Conservation (phyloP, 2,329 filamentous ascomycete species). For the Aciculosporium take region DNA sequence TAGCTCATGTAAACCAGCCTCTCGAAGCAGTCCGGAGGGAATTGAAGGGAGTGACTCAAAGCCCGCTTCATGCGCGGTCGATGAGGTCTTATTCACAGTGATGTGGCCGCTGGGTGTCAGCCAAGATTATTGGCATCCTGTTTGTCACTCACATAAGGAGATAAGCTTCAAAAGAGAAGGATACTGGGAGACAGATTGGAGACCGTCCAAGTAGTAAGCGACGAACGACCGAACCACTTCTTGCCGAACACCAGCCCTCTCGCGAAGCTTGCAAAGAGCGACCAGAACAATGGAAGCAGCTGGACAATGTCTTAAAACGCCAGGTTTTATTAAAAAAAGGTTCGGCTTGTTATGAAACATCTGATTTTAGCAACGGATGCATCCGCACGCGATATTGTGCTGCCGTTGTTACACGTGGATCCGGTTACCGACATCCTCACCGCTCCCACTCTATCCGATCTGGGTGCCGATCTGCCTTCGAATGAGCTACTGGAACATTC, state of each 20-base stretch:
- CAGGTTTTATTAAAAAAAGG: background rate
- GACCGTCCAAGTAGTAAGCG: background rate
- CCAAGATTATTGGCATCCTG: slow-evolving; percentile 34
- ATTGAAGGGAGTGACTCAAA: slow-evolving; percentile 16
- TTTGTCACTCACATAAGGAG: slow-evolving; percentile 15
- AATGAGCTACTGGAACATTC: background rate
- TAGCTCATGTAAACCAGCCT: slow-evolving; percentile 18
- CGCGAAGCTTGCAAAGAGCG: background rate
- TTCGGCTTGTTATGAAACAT: background rate
- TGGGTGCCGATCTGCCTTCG: background rate
- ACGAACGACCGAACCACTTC: background rate
- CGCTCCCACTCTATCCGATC: slow-evolving; percentile 3
- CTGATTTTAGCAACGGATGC: slow-evolving; percentile 1
- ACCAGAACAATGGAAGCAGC: too few relatives aligned
- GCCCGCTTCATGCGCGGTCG: slow-evolving; percentile 34
- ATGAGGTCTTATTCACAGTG: slow-evolving; percentile 46
- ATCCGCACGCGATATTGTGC: background rate
- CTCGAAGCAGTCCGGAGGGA: slow-evolving; percentile 16
- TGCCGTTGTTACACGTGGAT: slow-evolving; percentile 3
- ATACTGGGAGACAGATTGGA: slow-evolving; percentile 13
- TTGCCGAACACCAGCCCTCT: too few relatives aligned
- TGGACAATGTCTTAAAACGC: too few relatives aligned
- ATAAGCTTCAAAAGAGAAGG: slow-evolving; percentile 10
- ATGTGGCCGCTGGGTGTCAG: slow-evolving; percentile 46
- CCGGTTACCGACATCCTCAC: slow-evolving; percentile 6